Evolutionary conservation across 495 filamentous ascomycete species (phyloP).

Genomic region (Penicillium paradoxum): DNA sequence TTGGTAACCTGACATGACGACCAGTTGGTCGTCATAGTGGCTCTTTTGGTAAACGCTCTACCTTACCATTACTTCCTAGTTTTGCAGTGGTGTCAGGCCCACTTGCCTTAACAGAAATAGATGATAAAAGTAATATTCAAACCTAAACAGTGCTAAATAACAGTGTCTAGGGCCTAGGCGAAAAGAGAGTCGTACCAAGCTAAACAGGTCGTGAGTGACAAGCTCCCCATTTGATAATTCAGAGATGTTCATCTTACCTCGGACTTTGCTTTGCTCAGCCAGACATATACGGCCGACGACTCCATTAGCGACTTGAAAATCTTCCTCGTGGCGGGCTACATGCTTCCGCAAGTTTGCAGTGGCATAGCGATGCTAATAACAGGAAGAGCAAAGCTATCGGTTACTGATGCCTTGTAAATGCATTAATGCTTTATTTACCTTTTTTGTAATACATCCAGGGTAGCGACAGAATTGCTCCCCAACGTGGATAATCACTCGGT

Average conservation of each 20-base stretch:
- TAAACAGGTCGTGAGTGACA: background rate
- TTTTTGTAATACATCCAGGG: background rate
- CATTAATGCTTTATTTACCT: no score
- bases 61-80: no score
- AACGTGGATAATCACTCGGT: background rate
- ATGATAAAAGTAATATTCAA: no score
- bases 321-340: background rate
- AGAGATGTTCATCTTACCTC: background rate
- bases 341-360: background rate
- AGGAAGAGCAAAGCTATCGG: no score
- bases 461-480: background rate
- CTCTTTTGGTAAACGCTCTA: no score
- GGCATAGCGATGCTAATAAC: background rate
- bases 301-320: background rate
- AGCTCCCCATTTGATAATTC: background rate
- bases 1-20: no score
- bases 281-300: background rate
- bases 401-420: no score
- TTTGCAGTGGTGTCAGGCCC: no score
- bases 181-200: background rate
- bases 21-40: no score
- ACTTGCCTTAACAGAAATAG: no score
- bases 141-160: no score
- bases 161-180: background rate
- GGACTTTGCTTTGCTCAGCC: background rate